phyloP scores from a whole-genome alignment of 768 basidiomycete species.

The Amanita exitialis region DNA sequence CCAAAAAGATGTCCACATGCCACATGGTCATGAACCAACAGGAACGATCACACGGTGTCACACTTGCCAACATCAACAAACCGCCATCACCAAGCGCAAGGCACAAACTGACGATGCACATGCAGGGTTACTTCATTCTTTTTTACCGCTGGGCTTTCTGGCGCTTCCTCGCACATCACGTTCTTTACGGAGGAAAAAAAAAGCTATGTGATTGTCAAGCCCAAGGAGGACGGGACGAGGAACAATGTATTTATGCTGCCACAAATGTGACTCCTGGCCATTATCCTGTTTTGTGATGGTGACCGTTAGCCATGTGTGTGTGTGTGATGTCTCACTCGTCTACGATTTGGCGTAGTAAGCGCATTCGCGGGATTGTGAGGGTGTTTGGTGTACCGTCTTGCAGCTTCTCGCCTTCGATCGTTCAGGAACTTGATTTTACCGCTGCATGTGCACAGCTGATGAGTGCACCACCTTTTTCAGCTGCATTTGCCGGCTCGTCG shows the following conservation, averaged over 20 bases:
- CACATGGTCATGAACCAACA: too few relatives aligned
- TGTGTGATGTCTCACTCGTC: constrained; percentile 18
- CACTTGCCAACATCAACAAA: too few relatives aligned
- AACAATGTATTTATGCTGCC: constrained; percentile 37
- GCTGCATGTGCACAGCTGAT: constrained; percentile 47
- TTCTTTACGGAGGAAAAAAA: constrained; percentile 46
- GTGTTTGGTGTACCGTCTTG: not conserved
- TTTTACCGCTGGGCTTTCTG: too few relatives aligned
- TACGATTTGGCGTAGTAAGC: constrained; percentile 40
- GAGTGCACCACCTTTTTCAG: constrained; percentile 49
- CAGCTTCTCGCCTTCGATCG: constrained; percentile 68
- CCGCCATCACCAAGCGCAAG: too few relatives aligned
- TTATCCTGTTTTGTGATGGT: constrained; percentile 47
- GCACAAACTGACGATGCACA: too few relatives aligned
- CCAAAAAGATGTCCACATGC: too few relatives aligned
- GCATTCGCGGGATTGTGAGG: constrained; percentile 4
- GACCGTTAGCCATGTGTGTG: constrained; percentile 5
- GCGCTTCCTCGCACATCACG: constrained; percentile 9
- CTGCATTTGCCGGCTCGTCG: constrained; percentile 36
- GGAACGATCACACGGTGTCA: too few relatives aligned
- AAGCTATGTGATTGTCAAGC: constrained; percentile 29
- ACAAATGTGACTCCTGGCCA: constrained; percentile 42
- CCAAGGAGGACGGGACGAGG: constrained; percentile 29
- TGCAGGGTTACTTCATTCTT: too few relatives aligned
- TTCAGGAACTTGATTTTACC: constrained; percentile 48